These are phyloP conservation scores for Coemansia sp. DNA, from an alignment of 192 early-diverging fungal species.

Conservation along the genomic window DNA sequence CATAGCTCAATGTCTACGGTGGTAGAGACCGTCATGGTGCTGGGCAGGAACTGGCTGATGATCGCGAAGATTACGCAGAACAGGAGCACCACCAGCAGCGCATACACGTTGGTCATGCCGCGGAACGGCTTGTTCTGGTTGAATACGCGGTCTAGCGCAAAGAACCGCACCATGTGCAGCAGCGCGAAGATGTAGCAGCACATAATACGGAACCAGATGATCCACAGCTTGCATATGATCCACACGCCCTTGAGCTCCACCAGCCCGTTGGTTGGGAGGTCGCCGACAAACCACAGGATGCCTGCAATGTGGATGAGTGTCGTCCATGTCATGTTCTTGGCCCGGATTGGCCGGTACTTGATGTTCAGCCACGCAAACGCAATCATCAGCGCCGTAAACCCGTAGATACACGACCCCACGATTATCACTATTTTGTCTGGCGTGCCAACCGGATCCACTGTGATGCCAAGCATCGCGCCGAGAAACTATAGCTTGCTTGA, in stretches of 20 bases:
- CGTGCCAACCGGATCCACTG: conserved; percentile 13
- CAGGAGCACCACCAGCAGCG: conserved; percentile 6
- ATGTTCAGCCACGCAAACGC: conserved; percentile 42
- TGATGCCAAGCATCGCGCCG: background rate
- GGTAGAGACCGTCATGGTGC: conserved; percentile 11
- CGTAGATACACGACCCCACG: conserved; percentile 20
- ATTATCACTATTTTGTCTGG: conserved; percentile 23
- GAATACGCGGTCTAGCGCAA: conserved; percentile 48
- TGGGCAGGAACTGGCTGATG: conserved; percentile 23
- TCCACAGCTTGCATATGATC: conserved; percentile 43
- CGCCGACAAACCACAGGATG: conserved; percentile 47
- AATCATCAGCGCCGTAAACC: conserved; percentile 29
- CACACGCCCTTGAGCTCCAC: conserved; percentile 27
- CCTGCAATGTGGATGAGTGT: conserved; percentile 35
- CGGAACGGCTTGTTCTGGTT: conserved; percentile 50
- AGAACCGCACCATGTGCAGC: conserved; percentile 39
- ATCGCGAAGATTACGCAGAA: conserved; percentile 23
- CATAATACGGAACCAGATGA: conserved; percentile 44
- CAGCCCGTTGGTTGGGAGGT: conserved; percentile 38
- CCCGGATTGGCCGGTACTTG: conserved; percentile 48
- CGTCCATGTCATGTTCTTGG: conserved; percentile 41
- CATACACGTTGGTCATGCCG: conserved; percentile 13
- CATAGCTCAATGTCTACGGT: conserved; percentile 17
- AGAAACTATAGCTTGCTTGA: conserved; percentile 16
- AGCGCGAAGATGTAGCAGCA: conserved; percentile 34